Conservation (phyloP, 1,284 basidiomycete species). For the Porphyrellus sp. region DNA sequence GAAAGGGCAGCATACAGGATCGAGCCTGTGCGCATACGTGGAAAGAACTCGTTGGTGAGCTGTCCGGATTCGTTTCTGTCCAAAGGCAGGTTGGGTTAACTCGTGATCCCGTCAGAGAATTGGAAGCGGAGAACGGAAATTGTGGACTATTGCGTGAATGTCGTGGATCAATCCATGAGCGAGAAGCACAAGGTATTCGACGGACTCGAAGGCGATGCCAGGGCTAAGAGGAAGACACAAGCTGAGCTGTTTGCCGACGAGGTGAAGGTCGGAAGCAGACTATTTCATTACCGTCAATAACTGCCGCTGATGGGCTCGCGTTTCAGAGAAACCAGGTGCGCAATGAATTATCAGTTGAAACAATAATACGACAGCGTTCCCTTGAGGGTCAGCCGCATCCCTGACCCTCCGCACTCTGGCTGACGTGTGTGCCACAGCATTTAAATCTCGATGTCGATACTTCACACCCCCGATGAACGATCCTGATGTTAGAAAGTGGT, state of each 20-base stretch:
- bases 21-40: slow-evolving; percentile 79
- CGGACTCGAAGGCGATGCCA: slow-evolving; percentile 43
- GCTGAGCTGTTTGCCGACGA: slow-evolving; percentile 66
- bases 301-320: slow-evolving; percentile 27
- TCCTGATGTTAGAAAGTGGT: slow-evolving; percentile 62
- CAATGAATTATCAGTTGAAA: slow-evolving; percentile 78
- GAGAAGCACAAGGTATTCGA: slow-evolving; percentile 54
- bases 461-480: slow-evolving; percentile 70
- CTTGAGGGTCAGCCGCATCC: slow-evolving; percentile 60
- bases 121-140: slow-evolving; percentile 81
- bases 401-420: slow-evolving; percentile 11
- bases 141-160: slow-evolving; percentile 73
- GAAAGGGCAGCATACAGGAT: slow-evolving; percentile 55
- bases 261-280: slow-evolving; percentile 58
- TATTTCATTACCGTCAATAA: slow-evolving; percentile 29
- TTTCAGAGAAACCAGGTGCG: slow-evolving; percentile 72
- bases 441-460: slow-evolving; percentile 78
- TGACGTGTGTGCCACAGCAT: slow-evolving; percentile 51
- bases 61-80: slow-evolving; percentile 11
- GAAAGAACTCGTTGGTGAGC: slow-evolving; percentile 75
- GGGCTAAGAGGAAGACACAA: slow-evolving; percentile 47
- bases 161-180: slow-evolving; percentile 64
- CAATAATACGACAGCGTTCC: slow-evolving; percentile 74
- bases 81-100: slow-evolving; percentile 11
- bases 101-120: slow-evolving; percentile 52